Conservation (phyloP, 139 green algal species). For the Coelastrella sp. region DNA sequence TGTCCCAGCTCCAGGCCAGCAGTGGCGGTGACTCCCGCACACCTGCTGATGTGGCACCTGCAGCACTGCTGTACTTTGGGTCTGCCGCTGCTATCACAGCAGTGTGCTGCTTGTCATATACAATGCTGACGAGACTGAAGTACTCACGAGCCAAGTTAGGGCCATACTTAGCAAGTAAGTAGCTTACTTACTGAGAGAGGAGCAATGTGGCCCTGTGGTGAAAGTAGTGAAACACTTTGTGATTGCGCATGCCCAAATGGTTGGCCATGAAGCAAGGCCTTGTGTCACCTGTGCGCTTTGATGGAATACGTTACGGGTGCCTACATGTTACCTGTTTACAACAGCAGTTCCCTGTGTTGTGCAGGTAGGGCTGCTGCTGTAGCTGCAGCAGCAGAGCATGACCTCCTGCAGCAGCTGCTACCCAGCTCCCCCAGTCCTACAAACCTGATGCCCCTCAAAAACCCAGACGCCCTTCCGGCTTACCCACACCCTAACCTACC, state of each 20-base stretch:
- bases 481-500: conserved; percentile 29
- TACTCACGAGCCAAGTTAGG: conserved; percentile 36
- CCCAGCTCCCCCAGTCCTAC: background rate
- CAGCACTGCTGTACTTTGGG: conserved; percentile 54
- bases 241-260: no score
- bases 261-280: no score
- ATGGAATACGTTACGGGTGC: no score
- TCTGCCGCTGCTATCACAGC: conserved; percentile 39
- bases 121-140: conserved; percentile 40
- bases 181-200: no score
- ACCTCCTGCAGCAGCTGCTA: conserved; percentile 39
- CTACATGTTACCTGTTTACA: background rate
- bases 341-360: background rate
- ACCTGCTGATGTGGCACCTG: conserved; percentile 43
- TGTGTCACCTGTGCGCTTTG: background rate
- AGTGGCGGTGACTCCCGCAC: background rate
- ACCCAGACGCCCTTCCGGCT: conserved; percentile 44
- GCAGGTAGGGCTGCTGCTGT: conserved; percentile 32
- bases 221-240: no score
- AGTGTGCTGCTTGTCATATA: conserved; percentile 5
- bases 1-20: conserved; percentile 13
- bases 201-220: no score
- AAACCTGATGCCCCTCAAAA: conserved; percentile 14
- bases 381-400: conserved; percentile 36
- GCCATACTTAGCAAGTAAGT: conserved; percentile 43